Evolutionary conservation across 164 flowering plant species (phyloP).

Genomic region (Dillenia suffruticosa): DNA sequence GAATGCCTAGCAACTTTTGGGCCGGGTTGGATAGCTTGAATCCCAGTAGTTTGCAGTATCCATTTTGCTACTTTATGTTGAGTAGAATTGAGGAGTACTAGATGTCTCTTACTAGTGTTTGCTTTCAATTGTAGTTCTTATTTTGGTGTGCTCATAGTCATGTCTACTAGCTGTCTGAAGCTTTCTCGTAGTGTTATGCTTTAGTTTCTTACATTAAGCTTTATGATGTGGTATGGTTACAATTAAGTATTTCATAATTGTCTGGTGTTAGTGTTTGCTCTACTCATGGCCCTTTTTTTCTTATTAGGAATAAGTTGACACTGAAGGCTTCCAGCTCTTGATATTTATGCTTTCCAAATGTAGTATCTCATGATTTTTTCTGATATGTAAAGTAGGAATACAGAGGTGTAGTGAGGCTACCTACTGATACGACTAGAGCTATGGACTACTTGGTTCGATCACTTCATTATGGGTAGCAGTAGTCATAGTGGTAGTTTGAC

Average conservation of each 20-base stretch:
- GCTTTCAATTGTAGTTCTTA: conserved; percentile 41
- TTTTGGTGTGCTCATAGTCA: conserved; percentile 34
- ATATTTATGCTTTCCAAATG: conserved; percentile 11
- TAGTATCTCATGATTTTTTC: conserved; percentile 9
- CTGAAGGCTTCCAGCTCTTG: conserved; percentile 7
- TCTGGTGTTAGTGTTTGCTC: conserved; percentile 11
- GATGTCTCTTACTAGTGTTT: conserved; percentile 26
- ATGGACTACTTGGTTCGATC: conserved; percentile 27
- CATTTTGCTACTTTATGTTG: conserved; percentile 47
- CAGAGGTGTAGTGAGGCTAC: conserved; percentile 18
- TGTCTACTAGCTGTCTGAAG: conserved; percentile 26
- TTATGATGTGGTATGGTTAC: conserved; percentile 15
- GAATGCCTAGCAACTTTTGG: conserved; percentile 25
- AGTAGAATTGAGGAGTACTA: conserved; percentile 37
- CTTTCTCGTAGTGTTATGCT: conserved; percentile 35
- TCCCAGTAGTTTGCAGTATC: conserved; percentile 46
- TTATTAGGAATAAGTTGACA: conserved; percentile 7
- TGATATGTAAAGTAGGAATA: conserved; percentile 18
- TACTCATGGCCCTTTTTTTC: too few species aligned
- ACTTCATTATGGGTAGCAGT: conserved; percentile 48
- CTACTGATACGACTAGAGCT: conserved; percentile 31
- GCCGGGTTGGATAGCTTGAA: conserved; percentile 70
- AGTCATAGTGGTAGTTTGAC: conserved; percentile 49
- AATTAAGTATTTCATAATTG: conserved; percentile 4
- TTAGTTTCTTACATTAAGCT: conserved; percentile 22